Base-by-base conservation (phyloP, 179 eudicot genomes). In the Silene vulgaris region DNA sequence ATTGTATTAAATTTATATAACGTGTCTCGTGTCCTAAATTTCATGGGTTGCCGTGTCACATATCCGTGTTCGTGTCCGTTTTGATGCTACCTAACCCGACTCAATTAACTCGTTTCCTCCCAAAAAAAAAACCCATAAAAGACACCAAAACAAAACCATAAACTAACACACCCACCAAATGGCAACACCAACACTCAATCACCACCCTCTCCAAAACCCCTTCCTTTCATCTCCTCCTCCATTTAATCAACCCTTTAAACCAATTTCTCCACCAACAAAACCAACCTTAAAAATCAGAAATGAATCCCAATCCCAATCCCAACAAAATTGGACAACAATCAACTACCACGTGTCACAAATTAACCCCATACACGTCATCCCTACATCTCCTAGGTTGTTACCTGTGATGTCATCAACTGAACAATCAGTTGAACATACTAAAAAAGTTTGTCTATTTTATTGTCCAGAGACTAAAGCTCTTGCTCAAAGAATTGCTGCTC, bases 391-490 rank as follows among this genome's bases (percentile, higher is more conserved):
- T 4, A 32, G 80, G 1, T 5, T 89, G 21, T 40, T 40, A 8
- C 81, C 85, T n/a, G 83, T 90, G 89, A 65, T 81, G 5, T 78
- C 89, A 19, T 65, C 67, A 11, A 16, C 80, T 16, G 75, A 73
- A 8, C 72, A 78, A 5, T 26, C 77, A 1, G 26, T 75, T 37
- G 86, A 83, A 79, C 81, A 71, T 57, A 61, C 84, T 0, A 92
- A 95, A 76, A 92, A 84, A 76, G 90, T 95, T 6, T 92, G 89
- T 50, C 82, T 95, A 13, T 95, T 89, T 64, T 88, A 90, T 72
- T 90, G 96, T 61, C 83, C 88, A 2, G 99, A 92, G 59, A 92
- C 92, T 83, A 57, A 85, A 79, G 91, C 84, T 40, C 90, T 95
- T n/a, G 99, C 99, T 13, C 71, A 85, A 29, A 72, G 97, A 52